Base-by-base conservation (phyloP, 805 yeast species). In the Wickerhamia fluorescens region DNA sequence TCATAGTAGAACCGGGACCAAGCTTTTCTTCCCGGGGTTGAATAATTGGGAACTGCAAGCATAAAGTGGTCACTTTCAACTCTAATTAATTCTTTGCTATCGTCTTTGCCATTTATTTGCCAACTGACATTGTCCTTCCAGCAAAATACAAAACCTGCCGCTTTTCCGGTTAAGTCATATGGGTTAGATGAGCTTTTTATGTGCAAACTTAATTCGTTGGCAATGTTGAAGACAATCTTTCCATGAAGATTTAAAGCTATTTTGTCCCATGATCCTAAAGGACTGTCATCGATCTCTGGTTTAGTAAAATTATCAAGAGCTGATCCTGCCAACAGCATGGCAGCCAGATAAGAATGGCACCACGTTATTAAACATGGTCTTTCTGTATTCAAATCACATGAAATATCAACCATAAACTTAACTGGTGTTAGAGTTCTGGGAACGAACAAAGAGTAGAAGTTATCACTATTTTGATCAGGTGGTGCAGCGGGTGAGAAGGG, bases 381-480 rank as follows among this genome's bases (percentile, higher is more conserved):
- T 2, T 53, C 47, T 0, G 81, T 66, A 15, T 49, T 49, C 8
- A 76, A 63, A 6, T 52, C 38, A 14, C 75, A 65, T 9, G 58
- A 51, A 33, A 75, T 41, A 39, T 76, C 73, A 17, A 72, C 53
- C 49, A 64, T 67, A 21, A 71, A 57, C 38, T 78, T 78, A 13
- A 78, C 67, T 1, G 80, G 74, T 3, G 80, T 74, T 48, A 78
- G 57, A 0, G 86, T 78, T 41, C 86, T 64, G 1, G 78, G 67
- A 9, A 77, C 63, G 37, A 64, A 67, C 2, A 68, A 66, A 0
- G 79, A 75, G 49, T 75, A 78, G 30, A 78, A 64, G 22, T 66
- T 70, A 40, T 73, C 75, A 13, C 25, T 41, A 6, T 45, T 51
- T 4, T 42, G 31, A 25, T 54, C 61, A 14, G 53, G 51, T 2